A percentile compares a stretch with the other conserved stretches of the same genome.
Evolutionary conservation across 441 rosid species (phyloP).

Genomic region (Euphorbia corollata): DNA sequence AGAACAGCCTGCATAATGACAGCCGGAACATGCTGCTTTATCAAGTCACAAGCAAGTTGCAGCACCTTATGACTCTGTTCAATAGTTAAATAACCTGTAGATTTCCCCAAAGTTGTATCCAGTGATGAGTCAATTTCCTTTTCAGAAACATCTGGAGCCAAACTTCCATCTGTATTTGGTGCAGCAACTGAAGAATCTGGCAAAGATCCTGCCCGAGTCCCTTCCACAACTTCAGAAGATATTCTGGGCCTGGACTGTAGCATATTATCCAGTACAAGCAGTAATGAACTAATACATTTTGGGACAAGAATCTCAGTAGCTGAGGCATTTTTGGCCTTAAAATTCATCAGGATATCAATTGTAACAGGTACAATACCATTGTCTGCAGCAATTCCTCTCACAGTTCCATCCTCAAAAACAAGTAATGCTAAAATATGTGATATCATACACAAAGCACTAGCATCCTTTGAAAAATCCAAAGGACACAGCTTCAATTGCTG

Average conservation of each 20-base stretch:
- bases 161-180: conserved; percentile 33
- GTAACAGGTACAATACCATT: conserved; percentile 61
- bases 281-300: conserved; percentile 70
- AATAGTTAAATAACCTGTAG: conserved; percentile 66
- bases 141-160: conserved; percentile 41
- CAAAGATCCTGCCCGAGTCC: conserved; percentile 42
- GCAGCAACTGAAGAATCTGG: conserved; percentile 39
- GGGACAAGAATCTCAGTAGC: conserved; percentile 54
- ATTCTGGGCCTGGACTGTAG: conserved; percentile 60
- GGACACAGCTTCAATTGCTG: conserved; percentile 77
- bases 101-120: conserved; percentile 66
- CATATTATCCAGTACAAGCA: conserved; percentile 81
- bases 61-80: conserved; percentile 73
- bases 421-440: conserved; percentile 78
- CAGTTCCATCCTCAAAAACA: conserved; percentile 67
- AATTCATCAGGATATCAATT: conserved; percentile 59
- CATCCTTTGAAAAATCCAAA: conserved; percentile 63
- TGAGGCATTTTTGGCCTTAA: conserved; percentile 47
- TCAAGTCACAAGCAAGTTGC: conserved; percentile 57
- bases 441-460: conserved; percentile 65
- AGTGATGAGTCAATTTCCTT: conserved; percentile 39
- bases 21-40: conserved; percentile 79
- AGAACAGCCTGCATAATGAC: conserved; percentile 93
- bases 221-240: conserved; percentile 43
- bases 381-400: conserved; percentile 76